Conservation (phyloP, 2,329 filamentous ascomycete species). For the Diaporthe destruens region DNA sequence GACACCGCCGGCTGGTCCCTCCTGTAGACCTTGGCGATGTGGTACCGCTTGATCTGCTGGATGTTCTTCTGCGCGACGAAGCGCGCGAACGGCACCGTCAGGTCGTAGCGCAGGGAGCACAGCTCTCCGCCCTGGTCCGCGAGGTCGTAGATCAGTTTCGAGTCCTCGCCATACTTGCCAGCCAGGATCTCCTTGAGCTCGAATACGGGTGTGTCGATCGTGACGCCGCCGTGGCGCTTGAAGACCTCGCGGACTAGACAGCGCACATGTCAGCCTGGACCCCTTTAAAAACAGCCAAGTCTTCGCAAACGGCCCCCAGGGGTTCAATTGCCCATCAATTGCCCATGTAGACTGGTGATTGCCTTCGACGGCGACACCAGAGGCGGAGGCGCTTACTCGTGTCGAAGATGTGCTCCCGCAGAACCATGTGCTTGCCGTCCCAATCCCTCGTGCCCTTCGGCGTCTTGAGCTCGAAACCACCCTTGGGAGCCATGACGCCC, state of each 20-base stretch:
- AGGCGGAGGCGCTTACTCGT: slow-evolving; percentile 37
- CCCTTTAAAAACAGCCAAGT: neutral
- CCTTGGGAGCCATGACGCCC: slow-evolving; percentile 40
- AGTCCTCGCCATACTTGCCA: slow-evolving; percentile 93
- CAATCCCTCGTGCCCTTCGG: slow-evolving; percentile 49
- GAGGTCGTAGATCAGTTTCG: slow-evolving; percentile 91
- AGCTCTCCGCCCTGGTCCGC: slow-evolving; percentile 89
- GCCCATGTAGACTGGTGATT: neutral
- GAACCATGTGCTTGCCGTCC: slow-evolving; percentile 45
- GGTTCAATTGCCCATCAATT: slow-evolving; percentile 15
- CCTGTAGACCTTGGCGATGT: slow-evolving; percentile 89
- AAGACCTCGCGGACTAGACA: slow-evolving; percentile 78
- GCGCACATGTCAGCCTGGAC: slow-evolving; percentile 50
- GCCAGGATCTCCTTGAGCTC: slow-evolving; percentile 88
- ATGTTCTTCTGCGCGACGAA: slow-evolving; percentile 91
- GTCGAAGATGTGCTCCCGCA: slow-evolving; percentile 47
- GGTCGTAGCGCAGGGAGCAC: slow-evolving; percentile 85
- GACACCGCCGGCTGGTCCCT: slow-evolving; percentile 82
- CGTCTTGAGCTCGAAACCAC: slow-evolving; percentile 44
- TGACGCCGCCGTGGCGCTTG: slow-evolving; percentile 84
- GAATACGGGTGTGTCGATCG: slow-evolving; percentile 86
- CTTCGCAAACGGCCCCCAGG: neutral
- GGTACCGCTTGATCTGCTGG: slow-evolving; percentile 90
- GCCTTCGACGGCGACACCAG: slow-evolving; percentile 12
- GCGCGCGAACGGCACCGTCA: slow-evolving; percentile 91